Base-by-base conservation (phyloP, 1,284 basidiomycete genomes). In the Stereum hirsutum region DNA sequence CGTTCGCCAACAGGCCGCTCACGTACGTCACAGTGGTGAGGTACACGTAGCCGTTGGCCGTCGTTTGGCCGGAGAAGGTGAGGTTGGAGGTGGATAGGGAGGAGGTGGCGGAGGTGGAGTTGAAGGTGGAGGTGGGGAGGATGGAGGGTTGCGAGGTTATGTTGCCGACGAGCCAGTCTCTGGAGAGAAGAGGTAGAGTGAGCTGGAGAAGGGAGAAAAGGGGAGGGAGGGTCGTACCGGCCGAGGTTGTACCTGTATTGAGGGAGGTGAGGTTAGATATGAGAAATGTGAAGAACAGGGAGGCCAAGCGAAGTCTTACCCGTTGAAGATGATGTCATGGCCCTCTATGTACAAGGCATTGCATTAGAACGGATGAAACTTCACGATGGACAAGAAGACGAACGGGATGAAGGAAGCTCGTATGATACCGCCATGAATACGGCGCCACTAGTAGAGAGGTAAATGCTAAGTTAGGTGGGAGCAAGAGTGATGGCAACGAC, bases 81-180 rank as follows among this genome's bases (percentile, higher is more conserved):
- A n/a, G n/a, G n/a, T n/a, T n/a, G n/a, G n/a, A n/a, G n/a, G n/a
- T n/a, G n/a, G n/a, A n/a, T n/a, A n/a, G n/a, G n/a, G n/a, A n/a
- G n/a, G n/a, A n/a, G n/a, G n/a, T n/a, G n/a, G n/a, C n/a, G 15
- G 75, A 70, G 24, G 60, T 54, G 52, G 85, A 81, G 17, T 77
- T 83, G 35, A 87, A 52, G 31, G 65, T 65, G 4, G 48, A 30
- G 0, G 83, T 76, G 15, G 74, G 67, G 43, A 89, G 71, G 4
- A 70, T 45, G 1, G 61, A 65, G 10, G 64, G 57, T 27, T 69
- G 64, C 17, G 66, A 59, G 0, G 89, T 90, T 21, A 84, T 78
- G 54, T 91, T 91, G 21, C 86, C 87, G 20, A 93, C 67, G 17
- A 96, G 62, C 66, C 81, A 82, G 57, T 97, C 92, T 24, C 89